These are phyloP conservation scores for Ceratocystiopsis sp. DNA, from an alignment of 2,329 filamentous ascomycete species.

Conservation along the genomic window DNA sequence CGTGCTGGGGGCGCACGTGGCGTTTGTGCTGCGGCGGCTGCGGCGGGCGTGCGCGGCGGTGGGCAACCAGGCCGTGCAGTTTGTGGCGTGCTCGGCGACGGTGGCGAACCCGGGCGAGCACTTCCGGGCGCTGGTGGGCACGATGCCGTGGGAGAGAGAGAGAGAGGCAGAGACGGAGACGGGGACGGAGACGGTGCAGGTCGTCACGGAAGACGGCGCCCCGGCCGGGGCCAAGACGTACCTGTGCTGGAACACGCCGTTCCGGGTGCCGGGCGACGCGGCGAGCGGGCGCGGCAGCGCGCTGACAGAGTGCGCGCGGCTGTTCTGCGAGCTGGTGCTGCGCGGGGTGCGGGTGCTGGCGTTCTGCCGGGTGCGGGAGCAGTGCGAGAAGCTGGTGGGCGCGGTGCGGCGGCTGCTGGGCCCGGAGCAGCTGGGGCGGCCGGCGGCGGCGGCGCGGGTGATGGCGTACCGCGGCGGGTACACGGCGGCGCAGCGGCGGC, in stretches of 20 bases:
- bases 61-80: conserved; percentile 70
- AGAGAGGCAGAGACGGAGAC: not conserved
- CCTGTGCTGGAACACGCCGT: conserved; percentile 94
- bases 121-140: conserved; percentile 86
- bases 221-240: conserved; percentile 90
- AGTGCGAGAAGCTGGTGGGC: conserved; percentile 70
- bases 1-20: conserved; percentile 82
- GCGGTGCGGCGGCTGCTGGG: conserved; percentile 66
- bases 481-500: conserved; percentile 72
- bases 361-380: conserved; percentile 74
- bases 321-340: conserved; percentile 81
- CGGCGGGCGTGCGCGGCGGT: conserved; percentile 77
- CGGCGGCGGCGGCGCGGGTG: conserved; percentile 61
- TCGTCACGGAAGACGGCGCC: conserved; percentile 85
- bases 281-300: conserved; percentile 72
- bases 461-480: conserved; percentile 96
- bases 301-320: conserved; percentile 67
- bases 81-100: conserved; percentile 92
- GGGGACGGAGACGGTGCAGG: conserved; percentile 29
- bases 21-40: conserved; percentile 82
- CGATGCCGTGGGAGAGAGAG: conserved; percentile 34
- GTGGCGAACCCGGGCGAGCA: conserved; percentile 85
- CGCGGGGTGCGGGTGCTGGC: conserved; percentile 83
- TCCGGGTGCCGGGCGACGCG: conserved; percentile 74
- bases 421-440: conserved; percentile 50